Evolutionary conservation across 1,139 yeast genomes (phyloP), one percentile per base, ranked within the genome.

Genomic region (Scheffersomyces lignicola): DNA sequence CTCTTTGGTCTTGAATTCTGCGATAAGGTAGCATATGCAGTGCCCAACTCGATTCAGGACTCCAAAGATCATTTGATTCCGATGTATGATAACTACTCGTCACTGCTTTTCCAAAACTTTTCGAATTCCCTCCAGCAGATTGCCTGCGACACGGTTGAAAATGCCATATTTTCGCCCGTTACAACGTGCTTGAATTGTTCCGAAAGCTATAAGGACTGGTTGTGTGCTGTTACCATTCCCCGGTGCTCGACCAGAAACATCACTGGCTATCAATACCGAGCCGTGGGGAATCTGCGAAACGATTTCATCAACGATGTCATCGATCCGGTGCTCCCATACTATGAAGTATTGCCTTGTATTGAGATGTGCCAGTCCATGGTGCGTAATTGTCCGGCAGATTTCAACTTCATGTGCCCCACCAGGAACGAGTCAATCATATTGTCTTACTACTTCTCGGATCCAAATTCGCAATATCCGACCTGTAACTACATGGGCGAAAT

Each of bases 141-240:
- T 7, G 70, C 89, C 1, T 92, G 98, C 58, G 81, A 90, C 50
- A 79, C 87, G 0, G 74, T 77, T 8, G 58, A 65, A n/a, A 90
- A 81, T 41, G 73, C 87, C 0, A 54, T 77, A 5, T 92, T 76
- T 58, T 86, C 96, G 1, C 88, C 95, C 11, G 52, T 89, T 21
- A 58, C 78, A 33, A 68, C 81, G 0, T 92, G 98, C 51, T 71
- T 65, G 9, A 82, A 86, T 50, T 92, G 98, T 56, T 73, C 76
- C 1, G 49, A 58, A 3, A 71, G 92, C 2, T 92, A 92, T 56
- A 81, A 79, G 49, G 73, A 83, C 49, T 92, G 98, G 98, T 69
- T 92, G 13, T 92, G 98, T 61, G 75, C 95, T 0, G 88, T 87
- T 4, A 70, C 89, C 0, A 85, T 92, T n/a, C 97, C 98, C 0